Evolutionary conservation across 164 flowering plant species (phyloP).

Genomic region (Dillenia turbinata): DNA sequence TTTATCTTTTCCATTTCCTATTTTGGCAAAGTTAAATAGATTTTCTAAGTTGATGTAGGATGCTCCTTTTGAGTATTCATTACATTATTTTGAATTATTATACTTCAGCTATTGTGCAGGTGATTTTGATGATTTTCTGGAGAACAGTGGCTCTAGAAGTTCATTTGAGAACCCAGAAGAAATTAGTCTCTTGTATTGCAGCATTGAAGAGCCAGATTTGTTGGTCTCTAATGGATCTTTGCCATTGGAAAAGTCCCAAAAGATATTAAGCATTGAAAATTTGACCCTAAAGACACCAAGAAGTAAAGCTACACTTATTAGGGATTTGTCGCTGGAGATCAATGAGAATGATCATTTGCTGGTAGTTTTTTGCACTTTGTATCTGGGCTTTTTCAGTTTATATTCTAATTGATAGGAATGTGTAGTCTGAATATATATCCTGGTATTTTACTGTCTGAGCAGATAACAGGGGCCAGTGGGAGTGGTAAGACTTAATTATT

Average conservation of each 20-base stretch:
- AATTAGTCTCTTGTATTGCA: constrained; percentile 38
- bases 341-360: constrained; percentile 61
- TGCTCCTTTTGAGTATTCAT: too few relatives aligned
- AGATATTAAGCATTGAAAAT: constrained; percentile 56
- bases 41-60: too few relatives aligned
- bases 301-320: constrained; percentile 51
- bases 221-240: constrained; percentile 53
- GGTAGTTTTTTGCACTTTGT: constrained; percentile 33
- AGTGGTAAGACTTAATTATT: constrained; percentile 93
- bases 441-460: constrained; percentile 7
- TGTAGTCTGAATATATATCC: background rate
- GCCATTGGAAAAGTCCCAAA: constrained; percentile 18
- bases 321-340: constrained; percentile 60
- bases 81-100: too few relatives aligned
- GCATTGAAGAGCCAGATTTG: constrained; percentile 12
- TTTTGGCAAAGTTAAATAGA: too few relatives aligned
- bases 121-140: constrained; percentile 92
- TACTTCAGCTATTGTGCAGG: constrained; percentile 37
- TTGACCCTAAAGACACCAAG: constrained; percentile 80
- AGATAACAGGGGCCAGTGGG: constrained; percentile 96
- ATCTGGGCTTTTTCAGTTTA: background rate
- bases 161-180: constrained; percentile 36
- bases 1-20: too few relatives aligned
- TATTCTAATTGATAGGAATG: background rate
- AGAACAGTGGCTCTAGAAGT: constrained; percentile 26